phyloP scores from a whole-genome alignment of 2,329 filamentous ascomycete species.

The Colletotrichum gigasporum region DNA sequence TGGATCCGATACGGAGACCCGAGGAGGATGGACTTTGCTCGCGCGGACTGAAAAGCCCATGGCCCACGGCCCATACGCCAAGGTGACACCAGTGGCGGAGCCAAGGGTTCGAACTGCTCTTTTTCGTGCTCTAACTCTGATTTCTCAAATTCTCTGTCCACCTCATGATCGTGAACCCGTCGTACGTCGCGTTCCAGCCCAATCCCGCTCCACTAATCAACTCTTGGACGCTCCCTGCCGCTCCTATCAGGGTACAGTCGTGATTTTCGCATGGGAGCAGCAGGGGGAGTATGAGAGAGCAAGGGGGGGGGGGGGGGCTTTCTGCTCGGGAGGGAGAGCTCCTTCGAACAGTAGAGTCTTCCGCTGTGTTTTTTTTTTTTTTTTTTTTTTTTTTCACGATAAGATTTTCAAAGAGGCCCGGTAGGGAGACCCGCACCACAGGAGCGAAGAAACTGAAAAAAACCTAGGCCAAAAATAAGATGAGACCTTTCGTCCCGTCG shows the following conservation, averaged over 20 bases:
- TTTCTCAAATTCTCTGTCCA: neutral
- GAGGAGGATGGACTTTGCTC: too few species aligned
- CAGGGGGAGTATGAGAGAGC: neutral
- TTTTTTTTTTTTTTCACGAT: neutral
- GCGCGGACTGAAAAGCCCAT: too few species aligned
- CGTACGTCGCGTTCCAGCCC: neutral
- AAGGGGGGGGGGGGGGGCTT: too few species aligned
- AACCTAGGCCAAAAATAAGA: conserved; percentile 5
- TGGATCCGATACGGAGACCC: conserved; percentile 26
- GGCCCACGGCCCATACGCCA: neutral
- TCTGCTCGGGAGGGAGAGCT: neutral
- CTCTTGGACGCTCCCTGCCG: neutral
- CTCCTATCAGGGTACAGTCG: neutral
- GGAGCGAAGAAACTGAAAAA: neutral
- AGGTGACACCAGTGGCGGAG: neutral
- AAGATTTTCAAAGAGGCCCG: neutral
- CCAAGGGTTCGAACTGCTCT: conserved; percentile 8
- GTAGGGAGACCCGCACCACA: neutral
- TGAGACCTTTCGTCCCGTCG: conserved; percentile 10
- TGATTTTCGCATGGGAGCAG: conserved; percentile 19
- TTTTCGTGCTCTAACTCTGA: neutral
- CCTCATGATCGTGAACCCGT: conserved; percentile 10
- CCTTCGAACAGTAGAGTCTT: neutral
- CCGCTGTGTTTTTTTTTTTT: neutral
- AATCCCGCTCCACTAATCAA: neutral